Conservation (phyloP, 106 monocot species). For the Narthecium ossifragum region DNA sequence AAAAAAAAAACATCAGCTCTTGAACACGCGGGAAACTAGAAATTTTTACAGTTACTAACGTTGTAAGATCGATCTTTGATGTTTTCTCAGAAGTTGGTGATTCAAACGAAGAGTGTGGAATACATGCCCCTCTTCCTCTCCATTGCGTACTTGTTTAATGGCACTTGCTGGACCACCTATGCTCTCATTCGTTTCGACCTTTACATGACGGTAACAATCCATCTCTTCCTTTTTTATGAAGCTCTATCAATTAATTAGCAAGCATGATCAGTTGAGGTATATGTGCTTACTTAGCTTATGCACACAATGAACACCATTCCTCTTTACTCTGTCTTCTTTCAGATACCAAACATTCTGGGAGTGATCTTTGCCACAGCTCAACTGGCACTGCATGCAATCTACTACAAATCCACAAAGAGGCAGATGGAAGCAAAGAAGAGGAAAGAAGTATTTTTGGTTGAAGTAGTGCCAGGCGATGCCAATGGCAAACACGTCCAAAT, state of each 20-base stretch:
- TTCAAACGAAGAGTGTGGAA: conserved; percentile 63
- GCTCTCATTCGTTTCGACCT: conserved; percentile 60
- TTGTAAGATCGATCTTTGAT: neutral
- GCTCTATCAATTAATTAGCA: neutral
- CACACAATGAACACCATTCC: no score
- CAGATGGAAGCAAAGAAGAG: conserved; percentile 25
- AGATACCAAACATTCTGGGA: conserved; percentile 60
- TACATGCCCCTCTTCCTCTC: conserved; percentile 71
- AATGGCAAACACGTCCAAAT: no score
- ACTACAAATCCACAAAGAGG: conserved; percentile 32
- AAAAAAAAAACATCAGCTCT: no score
- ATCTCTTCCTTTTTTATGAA: neutral
- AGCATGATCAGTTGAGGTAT: neutral
- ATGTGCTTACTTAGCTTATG: neutral
- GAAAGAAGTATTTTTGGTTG: no score
- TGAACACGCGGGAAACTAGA: no score
- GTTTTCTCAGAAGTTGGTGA: conserved; percentile 48
- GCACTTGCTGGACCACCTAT: conserved; percentile 61
- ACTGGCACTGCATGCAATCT: conserved; percentile 27
- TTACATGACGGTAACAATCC: conserved; percentile 36
- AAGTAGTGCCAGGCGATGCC: no score
- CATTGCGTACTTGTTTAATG: conserved; percentile 56
- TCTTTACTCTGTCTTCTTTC: conserved; percentile 1
- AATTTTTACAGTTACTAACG: no score
- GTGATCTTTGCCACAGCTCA: conserved; percentile 32